Evolutionary conservation across 73 alveolate genomes (phyloP).

Genomic region (Diophrys appendiculata): DNA sequence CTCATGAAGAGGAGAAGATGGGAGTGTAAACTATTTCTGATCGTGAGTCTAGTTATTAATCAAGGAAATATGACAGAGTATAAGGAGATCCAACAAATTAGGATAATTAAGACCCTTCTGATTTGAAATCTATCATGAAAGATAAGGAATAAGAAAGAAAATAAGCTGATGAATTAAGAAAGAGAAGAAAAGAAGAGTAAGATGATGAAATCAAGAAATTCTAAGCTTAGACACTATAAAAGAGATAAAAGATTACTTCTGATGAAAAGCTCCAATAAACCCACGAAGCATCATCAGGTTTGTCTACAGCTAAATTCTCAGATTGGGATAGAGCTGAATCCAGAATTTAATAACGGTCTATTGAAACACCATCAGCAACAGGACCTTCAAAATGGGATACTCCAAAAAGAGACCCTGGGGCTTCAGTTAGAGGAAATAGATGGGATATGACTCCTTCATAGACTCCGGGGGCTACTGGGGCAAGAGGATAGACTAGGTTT

Average conservation of each 20-base stretch:
- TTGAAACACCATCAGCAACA: conserved; percentile 15
- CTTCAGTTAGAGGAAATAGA: conserved; percentile 53
- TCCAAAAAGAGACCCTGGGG: conserved; percentile 54
- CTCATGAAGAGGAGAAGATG: conserved; percentile 45
- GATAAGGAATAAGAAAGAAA: too few relatives aligned
- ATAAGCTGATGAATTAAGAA: too few relatives aligned
- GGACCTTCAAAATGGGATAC: conserved; percentile 60
- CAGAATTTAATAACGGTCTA: background rate
- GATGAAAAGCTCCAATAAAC: conserved; percentile 16
- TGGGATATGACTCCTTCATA: conserved; percentile 69
- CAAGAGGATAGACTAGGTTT: conserved; percentile 34
- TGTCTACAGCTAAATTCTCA: conserved; percentile 1
- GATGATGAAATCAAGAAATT: background rate
- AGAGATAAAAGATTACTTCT: background rate
- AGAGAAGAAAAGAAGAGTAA: background rate
- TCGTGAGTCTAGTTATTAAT: conserved; percentile 43
- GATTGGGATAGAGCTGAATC: conserved; percentile 23
- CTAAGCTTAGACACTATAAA: background rate
- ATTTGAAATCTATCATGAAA: too few relatives aligned
- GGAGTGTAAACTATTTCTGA: conserved; percentile 46
- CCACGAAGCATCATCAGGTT: background rate
- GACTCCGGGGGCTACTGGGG: conserved; percentile 40
- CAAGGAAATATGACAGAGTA: conserved; percentile 16
- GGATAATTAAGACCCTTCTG: background rate
- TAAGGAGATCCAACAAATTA: conserved; percentile 8